These are phyloP conservation scores for Agaricus sinodeliciosus DNA, from an alignment of 768 basidiomycete species.

Conservation along the genomic window DNA sequence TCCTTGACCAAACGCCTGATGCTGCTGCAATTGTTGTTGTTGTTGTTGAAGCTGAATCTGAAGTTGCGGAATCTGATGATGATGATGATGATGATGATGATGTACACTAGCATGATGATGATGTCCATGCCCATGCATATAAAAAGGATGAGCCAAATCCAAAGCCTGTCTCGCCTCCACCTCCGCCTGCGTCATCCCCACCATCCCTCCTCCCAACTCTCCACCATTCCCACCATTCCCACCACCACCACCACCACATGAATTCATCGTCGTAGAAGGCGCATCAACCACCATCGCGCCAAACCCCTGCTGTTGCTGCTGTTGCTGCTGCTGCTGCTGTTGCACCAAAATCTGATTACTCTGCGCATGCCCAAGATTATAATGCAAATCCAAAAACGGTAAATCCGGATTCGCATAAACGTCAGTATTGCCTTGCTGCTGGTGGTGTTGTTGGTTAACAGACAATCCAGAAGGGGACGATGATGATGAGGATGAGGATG, in stretches of 20 bases:
- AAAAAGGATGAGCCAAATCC: conserved; percentile 24
- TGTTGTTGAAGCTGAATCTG: too few species aligned
- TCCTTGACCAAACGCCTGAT: conserved; percentile 6
- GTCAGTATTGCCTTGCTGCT: background rate
- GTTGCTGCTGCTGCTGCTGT: conserved; percentile 4
- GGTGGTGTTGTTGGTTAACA: too few species aligned
- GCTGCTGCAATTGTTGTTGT: conserved; percentile 8
- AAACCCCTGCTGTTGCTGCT: conserved; percentile 10
- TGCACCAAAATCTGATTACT: background rate
- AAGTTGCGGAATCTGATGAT: too few species aligned
- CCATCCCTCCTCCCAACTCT: background rate
- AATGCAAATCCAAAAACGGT: conserved; percentile 68
- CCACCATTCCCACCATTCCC: background rate
- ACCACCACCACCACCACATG: background rate
- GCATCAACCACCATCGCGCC: conserved; percentile 6
- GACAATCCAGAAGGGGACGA: background rate
- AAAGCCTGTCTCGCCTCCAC: conserved; percentile 23
- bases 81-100: too few species aligned
- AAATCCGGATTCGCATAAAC: conserved; percentile 31
- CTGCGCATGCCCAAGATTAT: conserved; percentile 28
- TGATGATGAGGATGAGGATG: background rate
- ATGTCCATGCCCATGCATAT: conserved; percentile 1
- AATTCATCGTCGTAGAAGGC: background rate
- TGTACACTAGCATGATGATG: conserved; percentile 7
- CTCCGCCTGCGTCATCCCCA: conserved; percentile 9